phyloP scores from a whole-genome alignment of 306 rosid species.

The Carpinus fangiana region DNA sequence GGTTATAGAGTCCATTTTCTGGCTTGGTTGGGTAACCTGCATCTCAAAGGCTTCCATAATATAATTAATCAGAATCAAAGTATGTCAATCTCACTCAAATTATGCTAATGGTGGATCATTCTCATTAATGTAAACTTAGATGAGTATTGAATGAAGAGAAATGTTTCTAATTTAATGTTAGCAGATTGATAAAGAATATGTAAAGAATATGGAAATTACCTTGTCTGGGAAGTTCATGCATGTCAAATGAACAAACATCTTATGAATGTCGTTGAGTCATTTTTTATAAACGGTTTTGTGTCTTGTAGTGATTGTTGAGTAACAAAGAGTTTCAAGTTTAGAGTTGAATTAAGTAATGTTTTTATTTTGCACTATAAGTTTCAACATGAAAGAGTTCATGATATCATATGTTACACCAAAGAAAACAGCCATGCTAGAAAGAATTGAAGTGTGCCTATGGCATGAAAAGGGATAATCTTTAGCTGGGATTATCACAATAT shows the following conservation, averaged over 20 bases:
- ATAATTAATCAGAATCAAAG: neutral
- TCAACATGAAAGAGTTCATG: conserved; percentile 12
- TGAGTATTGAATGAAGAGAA: neutral
- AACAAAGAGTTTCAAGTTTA: neutral
- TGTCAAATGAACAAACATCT: neutral
- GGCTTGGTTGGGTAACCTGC: neutral
- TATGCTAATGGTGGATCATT: neutral
- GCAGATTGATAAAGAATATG: neutral
- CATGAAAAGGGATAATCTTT: neutral
- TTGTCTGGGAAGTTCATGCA: neutral
- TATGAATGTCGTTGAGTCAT: neutral
- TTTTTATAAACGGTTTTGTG: neutral
- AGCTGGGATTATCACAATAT: too few relatives aligned
- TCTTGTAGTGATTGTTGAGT: neutral
- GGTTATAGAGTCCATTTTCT: neutral
- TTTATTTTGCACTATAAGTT: neutral
- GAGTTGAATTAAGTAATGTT: neutral
- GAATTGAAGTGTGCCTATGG: neutral
- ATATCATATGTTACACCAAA: neutral
- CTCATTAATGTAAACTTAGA: neutral
- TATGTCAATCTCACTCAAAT: neutral
- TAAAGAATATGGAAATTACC: neutral
- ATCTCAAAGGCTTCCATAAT: neutral
- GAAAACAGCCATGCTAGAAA: neutral
- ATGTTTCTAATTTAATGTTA: neutral